Evolutionary conservation across 176 grass and related monocot genomes (phyloP).

Genomic region (Triticum dicoccoides): DNA sequence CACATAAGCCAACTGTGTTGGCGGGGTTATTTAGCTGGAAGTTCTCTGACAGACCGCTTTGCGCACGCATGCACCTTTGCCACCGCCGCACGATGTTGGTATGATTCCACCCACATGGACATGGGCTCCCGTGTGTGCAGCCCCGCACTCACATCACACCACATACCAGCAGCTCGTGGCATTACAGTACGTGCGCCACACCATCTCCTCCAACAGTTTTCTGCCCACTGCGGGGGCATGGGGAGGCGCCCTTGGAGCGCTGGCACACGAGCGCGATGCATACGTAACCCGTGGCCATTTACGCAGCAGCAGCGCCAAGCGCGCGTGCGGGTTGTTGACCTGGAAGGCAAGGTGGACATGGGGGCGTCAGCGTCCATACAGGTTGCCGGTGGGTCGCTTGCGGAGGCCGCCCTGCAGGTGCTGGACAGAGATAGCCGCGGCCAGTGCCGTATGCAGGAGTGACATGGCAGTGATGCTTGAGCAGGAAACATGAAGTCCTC

Average conservation of each 20-base stretch:
- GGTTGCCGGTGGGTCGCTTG: conserved; percentile 59
- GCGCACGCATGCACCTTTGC: conserved; percentile 71
- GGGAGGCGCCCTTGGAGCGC: conserved; percentile 32
- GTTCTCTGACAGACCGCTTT: not conserved
- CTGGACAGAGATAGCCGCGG: conserved; percentile 42
- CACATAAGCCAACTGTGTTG: not conserved
- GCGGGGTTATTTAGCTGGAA: not conserved
- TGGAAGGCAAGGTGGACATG: conserved; percentile 81
- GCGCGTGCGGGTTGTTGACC: conserved; percentile 59
- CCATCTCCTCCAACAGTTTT: conserved; percentile 70
- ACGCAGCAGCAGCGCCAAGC: conserved; percentile 34
- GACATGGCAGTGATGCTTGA: conserved; percentile 34
- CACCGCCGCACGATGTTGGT: conserved; percentile 47
- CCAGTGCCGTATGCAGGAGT: conserved; percentile 44
- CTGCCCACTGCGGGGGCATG: conserved; percentile 3
- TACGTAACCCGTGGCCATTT: conserved; percentile 85
- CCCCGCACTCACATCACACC: conserved; percentile 52
- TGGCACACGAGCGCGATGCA: conserved; percentile 75
- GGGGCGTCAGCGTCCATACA: conserved; percentile 68
- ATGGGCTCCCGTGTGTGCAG: conserved; percentile 62
- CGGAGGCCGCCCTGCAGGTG: conserved; percentile 57
- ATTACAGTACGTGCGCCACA: conserved; percentile 86
- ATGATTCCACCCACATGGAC: conserved; percentile 73
- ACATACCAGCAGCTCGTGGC: conserved; percentile 61
- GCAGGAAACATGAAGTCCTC: conserved; percentile 47